phyloP scores from a whole-genome alignment of 495 filamentous ascomycete genomes.

The Filosporella fistucella region DNA sequence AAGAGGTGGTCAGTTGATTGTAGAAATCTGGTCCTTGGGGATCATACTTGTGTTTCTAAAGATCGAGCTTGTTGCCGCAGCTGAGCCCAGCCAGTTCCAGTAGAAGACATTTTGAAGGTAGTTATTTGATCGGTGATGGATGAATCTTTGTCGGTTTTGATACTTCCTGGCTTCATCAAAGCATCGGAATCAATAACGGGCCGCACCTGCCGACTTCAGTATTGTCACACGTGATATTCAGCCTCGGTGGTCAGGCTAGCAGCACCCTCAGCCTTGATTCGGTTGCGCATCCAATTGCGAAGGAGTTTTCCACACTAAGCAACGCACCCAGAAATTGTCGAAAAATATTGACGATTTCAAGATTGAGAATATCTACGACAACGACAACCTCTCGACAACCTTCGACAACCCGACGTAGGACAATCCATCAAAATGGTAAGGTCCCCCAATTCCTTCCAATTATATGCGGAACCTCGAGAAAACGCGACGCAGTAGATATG shows the following conservation, averaged over 20 bases:
- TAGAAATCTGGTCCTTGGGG: not conserved
- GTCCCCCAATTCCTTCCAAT: no score
- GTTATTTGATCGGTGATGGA: not conserved
- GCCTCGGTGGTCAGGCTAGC: no score
- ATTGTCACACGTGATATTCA: no score
- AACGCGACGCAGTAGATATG: no score
- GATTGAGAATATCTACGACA: slow-evolving; percentile 1
- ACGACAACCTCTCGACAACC: slow-evolving; percentile 23
- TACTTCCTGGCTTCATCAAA: not conserved
- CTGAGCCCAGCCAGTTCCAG: slow-evolving; percentile 88
- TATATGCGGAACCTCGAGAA: no score
- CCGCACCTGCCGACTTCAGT: no score
- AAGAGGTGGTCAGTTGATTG: slow-evolving; percentile 15
- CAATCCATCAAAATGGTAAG: slow-evolving; percentile 45
- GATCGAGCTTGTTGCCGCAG: slow-evolving; percentile 88
- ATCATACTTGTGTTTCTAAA: slow-evolving; percentile 84
- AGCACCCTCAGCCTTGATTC: not conserved
- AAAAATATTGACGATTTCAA: slow-evolving; percentile 1
- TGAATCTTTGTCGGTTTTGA: not conserved
- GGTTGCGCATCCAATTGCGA: not conserved
- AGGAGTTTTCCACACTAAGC: not conserved
- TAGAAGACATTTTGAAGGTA: slow-evolving; percentile 39
- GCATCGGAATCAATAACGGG: no score
- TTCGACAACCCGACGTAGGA: slow-evolving; percentile 27
- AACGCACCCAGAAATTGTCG: not conserved